Evolutionary conservation across 371 early-diverging fungal genomes (phyloP).

Genomic region (Phascolomyces articulosus): DNA sequence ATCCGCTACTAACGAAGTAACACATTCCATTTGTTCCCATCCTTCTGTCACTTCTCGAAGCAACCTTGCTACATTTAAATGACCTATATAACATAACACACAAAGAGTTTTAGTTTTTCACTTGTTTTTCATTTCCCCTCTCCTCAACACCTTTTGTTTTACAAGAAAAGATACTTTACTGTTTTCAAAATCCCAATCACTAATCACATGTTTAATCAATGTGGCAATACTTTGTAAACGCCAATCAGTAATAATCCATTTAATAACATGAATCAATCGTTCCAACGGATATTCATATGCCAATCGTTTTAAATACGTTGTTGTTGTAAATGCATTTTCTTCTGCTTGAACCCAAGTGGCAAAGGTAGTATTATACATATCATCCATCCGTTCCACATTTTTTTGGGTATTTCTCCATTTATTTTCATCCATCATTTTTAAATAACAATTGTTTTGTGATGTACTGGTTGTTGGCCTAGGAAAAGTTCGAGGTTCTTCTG

Average conservation of each 20-base stretch:
- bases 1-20: background rate
- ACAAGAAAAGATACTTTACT: background rate
- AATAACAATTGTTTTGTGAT: background rate
- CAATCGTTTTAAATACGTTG: background rate
- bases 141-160: too few relatives aligned
- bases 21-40: constrained; percentile 7
- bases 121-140: too few relatives aligned
- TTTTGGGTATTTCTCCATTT: constrained; percentile 2
- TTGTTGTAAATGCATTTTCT: background rate
- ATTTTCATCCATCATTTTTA: background rate
- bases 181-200: constrained; percentile 2
- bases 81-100: background rate
- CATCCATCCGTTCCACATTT: background rate
- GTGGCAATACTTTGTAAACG: background rate
- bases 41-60: background rate
- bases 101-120: too few relatives aligned
- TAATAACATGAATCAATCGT: background rate
- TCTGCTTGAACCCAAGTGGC: background rate
- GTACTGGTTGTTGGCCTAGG: background rate
- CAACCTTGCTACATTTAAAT: background rate
- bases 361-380: constrained; percentile 1
- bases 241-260: constrained; percentile 3
- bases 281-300: background rate
- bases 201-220: background rate
- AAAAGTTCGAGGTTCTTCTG: background rate